These are phyloP conservation scores for Crepidotus variabilis DNA, from an alignment of 768 basidiomycete species.

Conservation along the genomic window DNA sequence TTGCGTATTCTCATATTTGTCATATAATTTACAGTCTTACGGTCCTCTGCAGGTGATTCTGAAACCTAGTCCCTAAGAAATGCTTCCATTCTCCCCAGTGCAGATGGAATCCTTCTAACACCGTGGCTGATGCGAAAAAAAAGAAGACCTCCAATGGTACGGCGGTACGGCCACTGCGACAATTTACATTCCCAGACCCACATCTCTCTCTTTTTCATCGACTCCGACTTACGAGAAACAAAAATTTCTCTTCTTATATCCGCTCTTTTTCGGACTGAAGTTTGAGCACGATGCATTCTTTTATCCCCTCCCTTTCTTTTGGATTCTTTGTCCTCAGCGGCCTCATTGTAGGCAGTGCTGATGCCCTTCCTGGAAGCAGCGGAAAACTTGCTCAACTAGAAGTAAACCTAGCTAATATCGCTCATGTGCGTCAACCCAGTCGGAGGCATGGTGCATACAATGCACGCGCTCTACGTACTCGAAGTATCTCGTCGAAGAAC, in stretches of 20 bases:
- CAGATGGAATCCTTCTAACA: not conserved
- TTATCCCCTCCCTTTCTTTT: not conserved
- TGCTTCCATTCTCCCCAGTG: not conserved
- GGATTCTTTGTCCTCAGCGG: not conserved
- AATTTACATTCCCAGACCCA: not conserved
- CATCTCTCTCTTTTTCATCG: not conserved
- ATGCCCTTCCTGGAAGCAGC: not conserved
- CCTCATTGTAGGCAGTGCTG: not conserved
- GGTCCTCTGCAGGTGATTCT: too few relatives aligned
- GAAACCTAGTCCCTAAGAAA: not conserved
- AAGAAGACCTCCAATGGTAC: not conserved
- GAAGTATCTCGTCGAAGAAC: not conserved
- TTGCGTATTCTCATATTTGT: not conserved
- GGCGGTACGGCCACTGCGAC: not conserved
- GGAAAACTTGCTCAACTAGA: not conserved
- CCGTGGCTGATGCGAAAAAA: not conserved
- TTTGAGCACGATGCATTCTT: not conserved
- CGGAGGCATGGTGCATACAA: not conserved
- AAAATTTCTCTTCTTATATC: too few relatives aligned
- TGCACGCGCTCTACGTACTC: not conserved
- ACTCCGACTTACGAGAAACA: not conserved
- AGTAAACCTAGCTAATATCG: not conserved
- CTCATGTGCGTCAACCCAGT: not conserved
- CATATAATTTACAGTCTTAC: too few relatives aligned
- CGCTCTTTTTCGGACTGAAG: not conserved